These are phyloP conservation scores for Adansonia gregorii DNA, from an alignment of 441 rosid species.

Conservation along the genomic window DNA sequence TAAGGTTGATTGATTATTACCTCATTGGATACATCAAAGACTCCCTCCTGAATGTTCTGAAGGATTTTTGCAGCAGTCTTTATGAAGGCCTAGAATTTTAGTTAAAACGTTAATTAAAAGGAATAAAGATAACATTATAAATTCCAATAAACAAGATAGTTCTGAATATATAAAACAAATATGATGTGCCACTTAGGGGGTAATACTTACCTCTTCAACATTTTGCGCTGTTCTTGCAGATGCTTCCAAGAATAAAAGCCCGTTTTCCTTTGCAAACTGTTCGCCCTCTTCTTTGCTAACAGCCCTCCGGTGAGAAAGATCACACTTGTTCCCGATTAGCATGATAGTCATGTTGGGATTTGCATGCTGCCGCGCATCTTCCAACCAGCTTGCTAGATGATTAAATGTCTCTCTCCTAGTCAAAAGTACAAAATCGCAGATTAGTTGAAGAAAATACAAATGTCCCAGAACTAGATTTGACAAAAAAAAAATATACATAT, in stretches of 20 bases:
- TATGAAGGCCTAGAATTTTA: slow-evolving; percentile 49
- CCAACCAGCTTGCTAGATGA: slow-evolving; percentile 64
- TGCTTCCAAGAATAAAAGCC: slow-evolving; percentile 57
- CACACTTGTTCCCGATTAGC: slow-evolving; percentile 57
- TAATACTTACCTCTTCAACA: slow-evolving; percentile 50
- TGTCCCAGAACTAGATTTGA: background rate
- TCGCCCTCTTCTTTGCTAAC: slow-evolving; percentile 64
- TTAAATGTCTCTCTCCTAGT: slow-evolving; percentile 62
- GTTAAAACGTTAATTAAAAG: background rate
- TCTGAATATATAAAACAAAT: background rate
- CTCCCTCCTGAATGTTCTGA: slow-evolving; percentile 57
- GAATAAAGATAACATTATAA: background rate
- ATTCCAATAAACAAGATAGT: background rate
- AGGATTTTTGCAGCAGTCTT: slow-evolving; percentile 58
- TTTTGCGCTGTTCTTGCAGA: slow-evolving; percentile 67
- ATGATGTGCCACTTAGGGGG: background rate
- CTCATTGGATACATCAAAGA: slow-evolving; percentile 55
- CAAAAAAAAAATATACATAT: background rate
- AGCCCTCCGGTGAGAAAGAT: slow-evolving; percentile 58
- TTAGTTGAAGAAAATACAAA: slow-evolving; percentile 15
- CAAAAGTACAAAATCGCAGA: slow-evolving; percentile 1
- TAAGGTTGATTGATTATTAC: slow-evolving; percentile 26
- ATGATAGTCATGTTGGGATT: slow-evolving; percentile 61
- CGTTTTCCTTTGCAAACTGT: slow-evolving; percentile 60
- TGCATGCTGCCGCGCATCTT: slow-evolving; percentile 65